phyloP scores from a whole-genome alignment of 345 rosid species.

The Sapria himalayana region DNA sequence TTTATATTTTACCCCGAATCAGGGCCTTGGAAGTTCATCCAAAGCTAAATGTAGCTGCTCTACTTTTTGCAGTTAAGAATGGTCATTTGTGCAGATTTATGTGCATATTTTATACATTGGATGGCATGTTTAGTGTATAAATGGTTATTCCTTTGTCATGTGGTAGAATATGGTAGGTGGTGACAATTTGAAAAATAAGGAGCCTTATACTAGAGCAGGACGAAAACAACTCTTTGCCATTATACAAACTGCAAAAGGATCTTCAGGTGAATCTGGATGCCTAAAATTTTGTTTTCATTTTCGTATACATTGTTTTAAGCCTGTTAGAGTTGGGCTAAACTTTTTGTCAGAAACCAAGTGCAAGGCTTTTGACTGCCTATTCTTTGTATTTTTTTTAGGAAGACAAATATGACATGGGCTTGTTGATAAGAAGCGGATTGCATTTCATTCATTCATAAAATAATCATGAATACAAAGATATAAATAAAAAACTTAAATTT shows the following conservation, averaged over 20 bases:
- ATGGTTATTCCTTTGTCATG: constrained; percentile 6
- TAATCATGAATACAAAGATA: too few species aligned
- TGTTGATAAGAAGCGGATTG: too few species aligned
- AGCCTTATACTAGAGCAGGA: constrained; percentile 81
- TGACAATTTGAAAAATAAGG: constrained; percentile 52
- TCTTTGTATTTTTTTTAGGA: too few species aligned
- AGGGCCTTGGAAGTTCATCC: constrained; percentile 78
- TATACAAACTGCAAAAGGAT: constrained; percentile 94
- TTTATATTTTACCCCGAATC: constrained; percentile 78
- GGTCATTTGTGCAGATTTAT: too few species aligned
- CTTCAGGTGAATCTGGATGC: constrained; percentile 47
- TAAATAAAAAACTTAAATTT: too few species aligned
- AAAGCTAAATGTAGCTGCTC: constrained; percentile 68
- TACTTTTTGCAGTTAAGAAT: constrained; percentile 70
- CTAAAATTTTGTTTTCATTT: background rate
- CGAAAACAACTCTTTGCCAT: constrained; percentile 95
- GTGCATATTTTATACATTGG: too few species aligned
- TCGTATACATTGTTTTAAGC: background rate
- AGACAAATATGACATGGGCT: too few species aligned
- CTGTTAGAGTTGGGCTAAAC: too few species aligned
- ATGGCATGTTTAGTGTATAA: too few species aligned
- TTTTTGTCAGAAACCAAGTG: too few species aligned
- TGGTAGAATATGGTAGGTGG: constrained; percentile 41
- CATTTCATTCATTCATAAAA: too few species aligned
- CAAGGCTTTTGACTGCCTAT: too few species aligned